Evolutionary conservation across 495 filamentous ascomycete genomes (phyloP), one percentile per base, ranked within the genome.

Genomic region (Podospora pseudoanserina): DNA sequence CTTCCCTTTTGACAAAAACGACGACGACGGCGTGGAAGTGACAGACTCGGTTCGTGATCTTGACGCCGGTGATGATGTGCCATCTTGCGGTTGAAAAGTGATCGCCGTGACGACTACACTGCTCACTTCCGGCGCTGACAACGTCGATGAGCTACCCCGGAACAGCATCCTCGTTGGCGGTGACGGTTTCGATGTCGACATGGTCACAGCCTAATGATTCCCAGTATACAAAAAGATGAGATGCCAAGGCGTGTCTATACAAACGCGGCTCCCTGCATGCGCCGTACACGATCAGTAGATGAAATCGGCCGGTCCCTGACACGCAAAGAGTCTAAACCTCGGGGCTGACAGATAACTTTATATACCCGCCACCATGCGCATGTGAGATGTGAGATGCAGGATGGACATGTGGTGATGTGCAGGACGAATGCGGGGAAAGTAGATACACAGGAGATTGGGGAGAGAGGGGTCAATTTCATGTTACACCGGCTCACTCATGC

Each of bases 111-210:
- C 65, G 1, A 64, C 68, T 0, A 66, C 32, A 54, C 26, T 66
- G 60, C 58, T 68, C 5, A 68, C 66, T 6, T 64, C 65, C 18
- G 70, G 63, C 55, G 63, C 66, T 16, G 64, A 66, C 4, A 65
- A 66, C 4, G 54, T 66, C 2, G 64, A 63, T 30, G 7, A 63
- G 59, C 53, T 55, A 1, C 59, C 26, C 2, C 58, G 59, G 16
- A 63, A 55, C 0, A 63, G 20, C 5, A 44, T 65, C 56, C 61
- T 63, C 26, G 57, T 63, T 9, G 63, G 16, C 15, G n/a, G 11
- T 56, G 63, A n/a, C 18, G 65, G 39, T 60, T 58, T 26, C 16
- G 65, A 18, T 18, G 61, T 39, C 4, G 61, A 18, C 61, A 63
- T 63, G 1, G 0, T 59, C 9, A 59, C 15, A 5, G 3, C 39